Base-by-base conservation (phyloP, 768 basidiomycete genomes). In the Pleurotus citrinopileatus region DNA sequence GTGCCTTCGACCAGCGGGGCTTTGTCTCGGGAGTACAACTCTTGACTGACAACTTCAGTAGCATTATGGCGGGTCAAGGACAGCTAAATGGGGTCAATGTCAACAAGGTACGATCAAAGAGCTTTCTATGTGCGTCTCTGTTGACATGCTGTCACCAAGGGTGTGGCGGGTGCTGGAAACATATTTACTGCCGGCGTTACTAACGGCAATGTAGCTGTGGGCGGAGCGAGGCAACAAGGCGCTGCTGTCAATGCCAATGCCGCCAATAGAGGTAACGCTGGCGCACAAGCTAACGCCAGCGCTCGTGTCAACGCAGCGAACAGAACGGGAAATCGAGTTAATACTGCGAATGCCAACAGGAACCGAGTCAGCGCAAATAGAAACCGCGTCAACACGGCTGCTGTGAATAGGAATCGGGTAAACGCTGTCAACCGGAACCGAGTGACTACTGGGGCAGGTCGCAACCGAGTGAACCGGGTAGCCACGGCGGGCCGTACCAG, bases 11-110 rank as follows among this genome's bases (percentile, higher is more conserved):
- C 55, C 36, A 63, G 51, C 42, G 56, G 42, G 63, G 57, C 43
- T 66, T 66, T 34, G 63, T 65, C 12, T 61, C 65, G 22, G 65
- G 65, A 26, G 62, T 65, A 3, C 63, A 65, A 55, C 59, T 66
- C n/a, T 47, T 66, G 23, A 60, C 59, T 1, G 56, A 66, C 50
- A 66, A 66, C 55, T 66, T 57, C 43, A 42, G 20, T 22, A 53
- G 45, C 37, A 60, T 64, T 37, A 40, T 64, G 20, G 28, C 44
- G 6, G 61, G 59, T 12, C 54, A 56, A 43, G 60, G 48, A 7
- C 55, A 45, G 22, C 48, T 61, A 36, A 61, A 59, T 37, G 60
- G 56, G 23, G 56, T 58, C 42, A 52, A 56, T 19, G 60, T 65
- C 43, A 62, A 62, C 8, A 62, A 61, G 32, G 63, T 65, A 46